Conservation (phyloP, 768 basidiomycete genomes). For the Nevesoporus exiguus region DNA sequence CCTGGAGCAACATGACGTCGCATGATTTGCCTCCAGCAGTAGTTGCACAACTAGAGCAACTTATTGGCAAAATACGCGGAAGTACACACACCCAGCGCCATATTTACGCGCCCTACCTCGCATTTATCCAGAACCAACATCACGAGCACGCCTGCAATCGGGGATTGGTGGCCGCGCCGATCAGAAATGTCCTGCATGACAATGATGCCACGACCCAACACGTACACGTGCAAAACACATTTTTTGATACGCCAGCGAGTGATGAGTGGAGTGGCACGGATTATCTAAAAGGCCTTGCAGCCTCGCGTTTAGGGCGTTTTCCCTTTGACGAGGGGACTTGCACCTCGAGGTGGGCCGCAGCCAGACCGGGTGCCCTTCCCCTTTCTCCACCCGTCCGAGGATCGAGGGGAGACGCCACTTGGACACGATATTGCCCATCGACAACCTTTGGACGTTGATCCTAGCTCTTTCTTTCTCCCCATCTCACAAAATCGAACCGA, state of each 20-base stretch:
- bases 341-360: conserved; percentile 7
- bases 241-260: conserved; percentile 12
- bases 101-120: background rate
- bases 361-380: background rate
- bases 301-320: conserved; percentile 30
- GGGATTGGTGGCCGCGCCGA: conserved; percentile 3
- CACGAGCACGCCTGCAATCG: background rate
- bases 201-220: conserved; percentile 6
- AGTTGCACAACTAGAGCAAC: too few species aligned
- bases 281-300: conserved; percentile 27
- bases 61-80: background rate
- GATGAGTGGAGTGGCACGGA: conserved; percentile 17
- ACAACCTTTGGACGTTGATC: background rate
- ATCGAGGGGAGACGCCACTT: background rate
- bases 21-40: background rate
- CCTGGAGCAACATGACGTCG: background rate
- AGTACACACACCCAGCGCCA: background rate
- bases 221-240: conserved; percentile 23
- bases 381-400: background rate
- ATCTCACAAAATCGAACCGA: conserved; percentile 1
- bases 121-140: too few species aligned
- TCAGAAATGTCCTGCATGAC: background rate
- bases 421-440: background rate
- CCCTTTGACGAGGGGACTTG: conserved; percentile 10
- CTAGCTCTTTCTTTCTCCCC: background rate